phyloP scores from a whole-genome alignment of 108 stramenopile species.

The Hondaea fermentalgiana region DNA sequence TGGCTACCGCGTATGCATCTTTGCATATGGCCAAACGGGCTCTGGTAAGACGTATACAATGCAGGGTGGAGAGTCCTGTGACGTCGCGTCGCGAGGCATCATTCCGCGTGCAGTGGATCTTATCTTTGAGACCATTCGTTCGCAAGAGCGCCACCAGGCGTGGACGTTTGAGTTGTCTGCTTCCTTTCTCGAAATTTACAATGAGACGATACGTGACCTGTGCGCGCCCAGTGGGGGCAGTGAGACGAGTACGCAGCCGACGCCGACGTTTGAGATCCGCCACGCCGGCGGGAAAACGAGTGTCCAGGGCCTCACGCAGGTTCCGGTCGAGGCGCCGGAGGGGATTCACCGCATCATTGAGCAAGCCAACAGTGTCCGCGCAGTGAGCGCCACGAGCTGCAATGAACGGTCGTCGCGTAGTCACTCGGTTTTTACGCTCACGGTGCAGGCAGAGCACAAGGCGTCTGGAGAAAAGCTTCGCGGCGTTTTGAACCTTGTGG shows the following conservation, averaged over 20 bases:
- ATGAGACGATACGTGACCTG: conserved; percentile 89
- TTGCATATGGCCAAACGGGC: conserved; percentile 91
- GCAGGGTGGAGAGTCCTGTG: conserved; percentile 35
- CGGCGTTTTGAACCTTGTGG: conserved; percentile 47
- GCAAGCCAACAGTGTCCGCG: conserved; percentile 35
- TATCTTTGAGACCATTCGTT: conserved; percentile 66
- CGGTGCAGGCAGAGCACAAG: conserved; percentile 22
- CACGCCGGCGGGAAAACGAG: conserved; percentile 46
- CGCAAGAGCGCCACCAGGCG: conserved; percentile 65
- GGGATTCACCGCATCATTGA: conserved; percentile 28
- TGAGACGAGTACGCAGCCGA: not conserved
- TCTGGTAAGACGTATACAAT: conserved; percentile 58
- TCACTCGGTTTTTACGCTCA: conserved; percentile 45
- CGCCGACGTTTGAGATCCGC: conserved; percentile 35
- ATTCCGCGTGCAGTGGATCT: conserved; percentile 85
- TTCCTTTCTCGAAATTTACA: conserved; percentile 97
- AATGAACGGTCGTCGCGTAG: conserved; percentile 47
- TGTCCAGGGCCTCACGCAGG: conserved; percentile 40
- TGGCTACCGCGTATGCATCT: conserved; percentile 97
- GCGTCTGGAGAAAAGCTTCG: not conserved
- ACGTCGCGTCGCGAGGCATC: conserved; percentile 70
- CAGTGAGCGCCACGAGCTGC: conserved; percentile 35
- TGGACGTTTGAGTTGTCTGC: conserved; percentile 84
- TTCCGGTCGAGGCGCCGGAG: conserved; percentile 26
- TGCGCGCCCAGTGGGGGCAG: conserved; percentile 34